Base-by-base conservation (phyloP, 2,329 filamentous ascomycete genomes). In the Dactylella cylindrospora region DNA sequence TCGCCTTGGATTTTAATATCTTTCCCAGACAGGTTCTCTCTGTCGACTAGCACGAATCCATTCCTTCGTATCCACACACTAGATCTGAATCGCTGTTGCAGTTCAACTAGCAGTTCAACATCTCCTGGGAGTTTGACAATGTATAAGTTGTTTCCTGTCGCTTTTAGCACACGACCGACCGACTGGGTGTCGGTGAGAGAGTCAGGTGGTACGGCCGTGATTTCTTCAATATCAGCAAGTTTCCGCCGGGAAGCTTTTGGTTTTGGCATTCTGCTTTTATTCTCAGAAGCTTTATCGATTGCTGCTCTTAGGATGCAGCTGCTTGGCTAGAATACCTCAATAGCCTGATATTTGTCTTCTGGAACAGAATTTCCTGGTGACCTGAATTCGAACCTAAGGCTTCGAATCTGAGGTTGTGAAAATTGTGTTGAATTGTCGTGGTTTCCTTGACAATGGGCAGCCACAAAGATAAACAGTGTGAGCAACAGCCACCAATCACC, bases 51-150 rank as follows among this genome's bases (percentile, higher is more conserved):
- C 23, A 96, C 90, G 72, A 85, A 97, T 0, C 89, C 88, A 23
- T 90, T 87, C 13, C 89, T 84, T 73, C 87, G 90, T 72, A 97
- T 86, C 88, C 89, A 97, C 66, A 97, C 88, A 1, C 88, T 93
- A 66, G 88, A 93, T 64, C 91, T 86, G 72, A 97, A 96, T 32
- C 84, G 83, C 20, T 88, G 77, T 7, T 88, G 85, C 15, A 98
- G 81, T 76, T 96, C 90, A 17, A 90, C 84, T 13, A 94, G 76
- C 31, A 91, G 73, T 5, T 79, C 75, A 69, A 83, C 80, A 57
- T 80, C 32, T 68, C 79, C 78, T 19, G 90, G 83, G 23, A 90
- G 76, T 70, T 84, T 79, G 70, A 91, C 88, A 35, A 81, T 80
- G 77, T 95, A 97, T 33, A 95, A 78, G 73, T 87, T 94, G 76